phyloP scores from a whole-genome alignment of 2,329 filamentous ascomycete species.

The Didymella arachidicola region DNA sequence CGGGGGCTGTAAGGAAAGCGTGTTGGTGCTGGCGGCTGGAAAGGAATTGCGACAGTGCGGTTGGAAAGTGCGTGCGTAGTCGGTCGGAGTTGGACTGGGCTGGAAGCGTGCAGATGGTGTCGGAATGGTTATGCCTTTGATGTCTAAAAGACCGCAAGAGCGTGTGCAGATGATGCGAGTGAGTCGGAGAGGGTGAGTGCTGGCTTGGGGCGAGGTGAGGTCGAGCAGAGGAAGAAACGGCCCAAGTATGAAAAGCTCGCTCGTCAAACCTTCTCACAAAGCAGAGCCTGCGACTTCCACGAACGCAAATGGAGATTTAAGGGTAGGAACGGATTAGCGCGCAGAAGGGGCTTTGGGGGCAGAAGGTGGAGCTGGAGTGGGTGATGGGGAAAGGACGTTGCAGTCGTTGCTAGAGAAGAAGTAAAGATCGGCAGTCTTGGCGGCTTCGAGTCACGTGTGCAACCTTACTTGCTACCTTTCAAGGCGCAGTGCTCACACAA shows the following conservation, averaged over 20 bases:
- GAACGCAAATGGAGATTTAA: constrained; percentile 26
- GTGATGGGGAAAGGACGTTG: constrained; percentile 30
- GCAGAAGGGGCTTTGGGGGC: constrained; percentile 23
- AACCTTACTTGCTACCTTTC: constrained; percentile 7
- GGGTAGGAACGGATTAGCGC: constrained; percentile 23
- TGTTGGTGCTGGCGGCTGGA: constrained; percentile 72
- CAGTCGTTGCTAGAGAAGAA: constrained; percentile 33
- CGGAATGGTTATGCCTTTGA: constrained; percentile 39
- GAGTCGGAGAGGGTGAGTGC: constrained; percentile 39
- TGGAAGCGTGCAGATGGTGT: constrained; percentile 47
- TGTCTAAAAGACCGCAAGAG: constrained; percentile 40
- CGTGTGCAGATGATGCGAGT: constrained; percentile 42
- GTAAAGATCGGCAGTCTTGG: constrained; percentile 30
- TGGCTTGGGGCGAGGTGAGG: constrained; percentile 37
- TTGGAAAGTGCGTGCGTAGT: constrained; percentile 42
- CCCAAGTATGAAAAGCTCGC: constrained; percentile 51
- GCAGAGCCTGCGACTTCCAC: constrained; percentile 34
- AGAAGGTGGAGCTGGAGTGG: constrained; percentile 30
- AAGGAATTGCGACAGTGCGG: constrained; percentile 42
- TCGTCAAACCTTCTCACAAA: constrained; percentile 50
- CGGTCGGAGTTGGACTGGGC: constrained; percentile 44
- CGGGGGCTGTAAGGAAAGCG: constrained; percentile 90
- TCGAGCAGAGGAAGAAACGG: constrained; percentile 44
- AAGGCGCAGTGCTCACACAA: not conserved
- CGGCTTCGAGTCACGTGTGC: constrained; percentile 34